Percentiles rank a stretch among this genome's conserved stretches.
phyloP scores from a whole-genome alignment of 1,284 basidiomycete species.

The Vanrija humicola region DNA sequence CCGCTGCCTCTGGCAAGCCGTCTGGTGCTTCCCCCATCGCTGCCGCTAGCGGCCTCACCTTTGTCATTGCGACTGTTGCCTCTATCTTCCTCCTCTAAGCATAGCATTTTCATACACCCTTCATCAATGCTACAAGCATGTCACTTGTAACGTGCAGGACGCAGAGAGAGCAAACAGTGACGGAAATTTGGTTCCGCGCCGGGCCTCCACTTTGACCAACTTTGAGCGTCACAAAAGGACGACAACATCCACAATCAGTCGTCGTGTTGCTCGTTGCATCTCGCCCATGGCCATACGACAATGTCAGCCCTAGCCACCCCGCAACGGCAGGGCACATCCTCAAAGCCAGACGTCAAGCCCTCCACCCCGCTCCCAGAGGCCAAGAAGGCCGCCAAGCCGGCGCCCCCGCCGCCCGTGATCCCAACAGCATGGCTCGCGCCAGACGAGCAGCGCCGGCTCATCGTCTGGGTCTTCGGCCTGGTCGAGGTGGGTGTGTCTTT shows the following conservation, averaged over 20 bases:
- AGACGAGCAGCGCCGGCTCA: conserved; percentile 39
- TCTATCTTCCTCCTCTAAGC: no score
- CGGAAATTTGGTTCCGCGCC: no score
- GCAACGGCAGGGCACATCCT: background rate
- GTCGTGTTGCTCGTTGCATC: no score
- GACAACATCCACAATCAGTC: background rate
- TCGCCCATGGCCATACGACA: background rate
- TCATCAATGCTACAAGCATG: no score
- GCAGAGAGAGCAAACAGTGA: no score
- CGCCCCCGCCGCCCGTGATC: conserved; percentile 33
- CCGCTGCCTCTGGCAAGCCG: background rate
- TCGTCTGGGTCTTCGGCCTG: conserved; percentile 36
- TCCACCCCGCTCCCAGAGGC: background rate
- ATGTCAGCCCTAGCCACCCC: background rate
- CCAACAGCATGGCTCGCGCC: conserved; percentile 37
- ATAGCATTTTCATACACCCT: no score
- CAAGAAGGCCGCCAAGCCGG: conserved; percentile 8
- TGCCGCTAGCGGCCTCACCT: no score
- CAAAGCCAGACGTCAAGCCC: background rate
- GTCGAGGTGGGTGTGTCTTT: conserved; percentile 30
- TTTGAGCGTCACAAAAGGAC: background rate
- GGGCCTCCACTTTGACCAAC: no score
- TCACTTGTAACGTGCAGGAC: no score
- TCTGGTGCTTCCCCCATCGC: no score
- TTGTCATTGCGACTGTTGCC: no score